Evolutionary conservation across 495 filamentous ascomycete genomes (phyloP), one percentile per base, ranked within the genome.

Genomic region (Thermochaetoides thermophila): DNA sequence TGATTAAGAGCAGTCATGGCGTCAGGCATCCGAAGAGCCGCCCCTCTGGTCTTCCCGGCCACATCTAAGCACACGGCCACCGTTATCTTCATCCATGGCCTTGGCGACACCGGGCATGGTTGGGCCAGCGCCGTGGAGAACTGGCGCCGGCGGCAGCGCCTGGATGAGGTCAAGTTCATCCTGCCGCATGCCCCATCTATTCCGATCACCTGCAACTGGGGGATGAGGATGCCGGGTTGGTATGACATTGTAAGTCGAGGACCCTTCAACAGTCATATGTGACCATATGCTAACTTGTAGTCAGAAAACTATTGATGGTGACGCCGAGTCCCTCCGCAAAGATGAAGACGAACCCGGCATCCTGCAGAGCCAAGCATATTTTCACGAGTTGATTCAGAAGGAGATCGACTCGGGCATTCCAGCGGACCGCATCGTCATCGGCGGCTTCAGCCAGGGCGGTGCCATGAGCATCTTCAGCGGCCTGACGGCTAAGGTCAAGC

Each of bases 161-260:
- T 95, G 49, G 73, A 85, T 29, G 81, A 95, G 59, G 81, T 89
- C 46, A 68, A 80, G 39, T 97, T 95, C 58, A 71, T 97, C 43
- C 78, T 97, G 55, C 89, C 89, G 5, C 84, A 91, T 61, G 89
- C 89, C n/a, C 84, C 87, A 4, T 55, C 46, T 12, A 92, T 95
- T 31, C 84, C 87, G 17, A 83, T 97, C 50, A 86, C 84, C 78
- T 43, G 83, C 85, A 78, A 46, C 72, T 60, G 25, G 33, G 84
- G 84, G 20, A 79, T 83, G 77, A 51, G 52, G 7, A 86, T 93
- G 82, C 83, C 85, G 3, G 83, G 79, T 13, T 94, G 87, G 87
- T 92, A 86, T 50, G 84, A 94, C 45, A 81, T 94, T 45, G 69
- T 78, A 56, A 74, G 78, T 56, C 14, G 19, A n/a, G 12, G 9